Base-by-base conservation (phyloP, 208 protist species). In the Leishmania aethiopica region DNA sequence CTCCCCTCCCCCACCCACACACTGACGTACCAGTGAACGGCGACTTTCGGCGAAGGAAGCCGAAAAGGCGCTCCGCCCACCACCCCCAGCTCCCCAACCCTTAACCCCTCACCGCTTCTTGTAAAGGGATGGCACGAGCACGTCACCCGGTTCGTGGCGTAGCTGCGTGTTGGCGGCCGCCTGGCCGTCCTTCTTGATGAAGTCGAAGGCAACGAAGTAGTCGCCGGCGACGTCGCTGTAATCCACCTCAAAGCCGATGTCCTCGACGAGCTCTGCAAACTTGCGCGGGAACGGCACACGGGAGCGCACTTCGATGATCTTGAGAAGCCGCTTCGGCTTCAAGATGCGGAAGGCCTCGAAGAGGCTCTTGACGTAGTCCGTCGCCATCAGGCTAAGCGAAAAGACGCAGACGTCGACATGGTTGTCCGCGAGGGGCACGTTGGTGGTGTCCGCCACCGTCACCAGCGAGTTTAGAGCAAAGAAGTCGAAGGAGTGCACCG, bases 401-500 rank as follows among this genome's bases (percentile, higher is more conserved):
- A 99, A 99, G 81, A 99, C 83, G 75, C 91, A 97, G 19, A 99
- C 93, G 71, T 99, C 97, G 19, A 98, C 90, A 15, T 89, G 91
- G 35, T 91, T 87, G 60, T 78, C 79, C 40, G 85, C 82, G 51
- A 99, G 89, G 11, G 98, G 97, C 74, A 98, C 91, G 70, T 94
- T 84, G 10, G 94, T 80, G 19, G 97, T 91, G 85, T 99, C 95
- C 59, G 97, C 98, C 35, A 97, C 97, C 37, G 93, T 98, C 45
- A 99, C 97, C 64, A 83, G 78, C 42, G 71, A 22, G 51, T 92
- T 91, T 37, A 94, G 75, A 19, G 90, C 90, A 73, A 88, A 96
- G 59, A 99, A 93, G 84, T 99, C 98, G 79, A 99, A 99, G 59
- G 97, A 99, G 84, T 99, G 96, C 8, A 99, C 97, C 6, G 89